phyloP scores from a whole-genome alignment of 1,284 basidiomycete genomes.

The Marasmius fiardii region DNA sequence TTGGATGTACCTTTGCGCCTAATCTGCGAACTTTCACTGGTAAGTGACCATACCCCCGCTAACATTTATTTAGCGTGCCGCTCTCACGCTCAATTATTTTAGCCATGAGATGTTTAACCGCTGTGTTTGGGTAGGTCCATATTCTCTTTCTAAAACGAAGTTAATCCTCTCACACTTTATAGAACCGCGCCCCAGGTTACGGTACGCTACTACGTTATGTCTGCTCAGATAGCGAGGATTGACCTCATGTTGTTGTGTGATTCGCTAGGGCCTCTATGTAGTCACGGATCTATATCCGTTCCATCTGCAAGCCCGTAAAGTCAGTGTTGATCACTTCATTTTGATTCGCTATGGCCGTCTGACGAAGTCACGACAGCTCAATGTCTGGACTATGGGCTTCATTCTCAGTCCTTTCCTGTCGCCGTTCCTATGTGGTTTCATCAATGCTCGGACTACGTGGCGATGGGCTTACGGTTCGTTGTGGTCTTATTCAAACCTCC shows the following conservation, averaged over 20 bases:
- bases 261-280: constrained; percentile 54
- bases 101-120: constrained; percentile 71
- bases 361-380: constrained; percentile 39
- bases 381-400: constrained; percentile 73
- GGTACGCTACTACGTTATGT: constrained; percentile 34
- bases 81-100: constrained; percentile 3
- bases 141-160: not conserved
- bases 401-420: constrained; percentile 63
- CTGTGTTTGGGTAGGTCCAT: constrained; percentile 63
- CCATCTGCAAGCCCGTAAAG: constrained; percentile 72
- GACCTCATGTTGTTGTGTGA: not conserved
- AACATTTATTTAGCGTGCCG: too few relatives aligned
- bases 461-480: not conserved
- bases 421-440: constrained; percentile 68
- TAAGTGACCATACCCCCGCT: constrained; percentile 15
- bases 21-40: constrained; percentile 51
- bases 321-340: constrained; percentile 15
- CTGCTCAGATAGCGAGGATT: not conserved
- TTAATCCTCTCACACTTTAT: constrained; percentile 5
- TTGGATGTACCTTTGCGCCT: constrained; percentile 59
- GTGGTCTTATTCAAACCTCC: not conserved
- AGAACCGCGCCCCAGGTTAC: constrained; percentile 70
- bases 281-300: constrained; percentile 73
- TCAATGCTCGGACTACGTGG: constrained; percentile 53
- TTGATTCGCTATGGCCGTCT: not conserved